phyloP scores from a whole-genome alignment of 108 stramenopile species.

The Nannochloropsis gaditana region DNA sequence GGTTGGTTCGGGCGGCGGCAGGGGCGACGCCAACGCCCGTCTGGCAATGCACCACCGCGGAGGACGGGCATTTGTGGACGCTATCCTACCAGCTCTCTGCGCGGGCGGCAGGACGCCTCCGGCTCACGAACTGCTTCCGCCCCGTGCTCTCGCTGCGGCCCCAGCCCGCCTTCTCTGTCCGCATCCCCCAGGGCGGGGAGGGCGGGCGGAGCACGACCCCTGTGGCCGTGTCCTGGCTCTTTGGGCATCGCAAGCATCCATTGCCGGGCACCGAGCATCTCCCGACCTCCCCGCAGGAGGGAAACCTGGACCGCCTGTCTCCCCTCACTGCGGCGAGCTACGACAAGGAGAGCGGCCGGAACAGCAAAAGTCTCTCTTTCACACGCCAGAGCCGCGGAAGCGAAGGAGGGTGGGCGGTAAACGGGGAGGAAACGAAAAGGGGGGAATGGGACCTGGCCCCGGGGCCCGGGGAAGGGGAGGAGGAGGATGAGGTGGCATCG shows the following conservation, averaged over 20 bases:
- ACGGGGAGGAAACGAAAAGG: background rate
- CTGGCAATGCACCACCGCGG: background rate
- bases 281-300: background rate
- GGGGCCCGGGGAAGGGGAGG: background rate
- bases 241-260: background rate
- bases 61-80: background rate
- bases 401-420: background rate
- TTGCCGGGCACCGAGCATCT: background rate
- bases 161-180: background rate
- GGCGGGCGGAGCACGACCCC: background rate
- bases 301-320: background rate
- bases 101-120: background rate
- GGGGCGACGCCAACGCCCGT: background rate
- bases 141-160: background rate
- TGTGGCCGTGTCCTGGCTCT: background rate
- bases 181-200: background rate
- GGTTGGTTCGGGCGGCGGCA: background rate
- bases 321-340: background rate
- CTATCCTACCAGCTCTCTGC: constrained; percentile 12
- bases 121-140: background rate
- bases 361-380: background rate
- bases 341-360: background rate
- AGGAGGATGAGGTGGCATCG: background rate
- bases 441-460: background rate
- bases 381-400: background rate